These are phyloP conservation scores for Saraca asoca DNA, from an alignment of 331 rosid species.

Conservation along the genomic window DNA sequence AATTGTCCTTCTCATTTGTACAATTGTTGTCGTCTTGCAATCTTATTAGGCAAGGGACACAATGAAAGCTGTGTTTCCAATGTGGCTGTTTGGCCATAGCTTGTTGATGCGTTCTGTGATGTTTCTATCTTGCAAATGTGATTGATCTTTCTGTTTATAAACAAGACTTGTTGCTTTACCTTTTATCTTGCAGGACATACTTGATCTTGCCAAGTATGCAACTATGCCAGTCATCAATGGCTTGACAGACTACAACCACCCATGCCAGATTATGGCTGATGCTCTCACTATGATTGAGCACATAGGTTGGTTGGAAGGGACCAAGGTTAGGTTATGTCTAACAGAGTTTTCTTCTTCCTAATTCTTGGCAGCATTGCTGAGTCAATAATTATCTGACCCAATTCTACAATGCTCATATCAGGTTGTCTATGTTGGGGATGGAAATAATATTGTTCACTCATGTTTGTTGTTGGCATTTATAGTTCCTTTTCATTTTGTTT, in stretches of 20 bases:
- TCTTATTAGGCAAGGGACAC: neutral
- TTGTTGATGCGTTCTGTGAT: neutral
- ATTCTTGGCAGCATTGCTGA: slow-evolving; percentile 22
- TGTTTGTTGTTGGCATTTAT: slow-evolving; percentile 92
- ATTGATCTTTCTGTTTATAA: slow-evolving; percentile 12
- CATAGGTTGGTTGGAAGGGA: slow-evolving; percentile 80
- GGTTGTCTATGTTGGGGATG: slow-evolving; percentile 99
- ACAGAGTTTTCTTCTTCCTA: slow-evolving; percentile 19
- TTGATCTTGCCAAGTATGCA: slow-evolving; percentile 84
- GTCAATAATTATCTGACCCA: slow-evolving; percentile 24
- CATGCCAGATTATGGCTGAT: slow-evolving; percentile 98
- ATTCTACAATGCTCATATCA: slow-evolving; percentile 36
- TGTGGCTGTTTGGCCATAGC: neutral
- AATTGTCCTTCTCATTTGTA: neutral
- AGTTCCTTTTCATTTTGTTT: slow-evolving; percentile 85
- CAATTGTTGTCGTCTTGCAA: neutral
- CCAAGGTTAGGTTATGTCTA: slow-evolving; percentile 61
- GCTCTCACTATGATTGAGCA: slow-evolving; percentile 92
- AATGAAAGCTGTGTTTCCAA: slow-evolving; percentile 14
- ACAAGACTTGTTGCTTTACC: slow-evolving; percentile 12
- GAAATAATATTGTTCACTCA: slow-evolving; percentile 95
- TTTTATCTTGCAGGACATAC: slow-evolving; percentile 72
- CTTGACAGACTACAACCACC: slow-evolving; percentile 96
- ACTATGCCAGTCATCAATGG: slow-evolving; percentile 92
- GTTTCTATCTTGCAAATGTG: slow-evolving; percentile 5